phyloP scores from a whole-genome alignment of 2,329 filamentous ascomycete genomes.

The Cordyceps cateniannulata region DNA sequence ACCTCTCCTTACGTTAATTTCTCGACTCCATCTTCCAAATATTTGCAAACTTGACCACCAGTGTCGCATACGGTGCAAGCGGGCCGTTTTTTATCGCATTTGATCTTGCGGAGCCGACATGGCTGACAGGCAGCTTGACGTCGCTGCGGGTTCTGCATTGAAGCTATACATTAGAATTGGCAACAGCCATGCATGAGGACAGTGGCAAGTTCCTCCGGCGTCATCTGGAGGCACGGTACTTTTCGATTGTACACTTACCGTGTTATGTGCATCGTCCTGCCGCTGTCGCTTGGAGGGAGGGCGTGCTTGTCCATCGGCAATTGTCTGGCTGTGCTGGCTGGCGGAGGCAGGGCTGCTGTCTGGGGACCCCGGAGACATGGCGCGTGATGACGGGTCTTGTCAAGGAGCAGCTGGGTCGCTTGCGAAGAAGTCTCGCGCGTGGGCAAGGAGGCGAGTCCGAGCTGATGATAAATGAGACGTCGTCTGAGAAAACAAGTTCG shows the following conservation, averaged over 20 bases:
- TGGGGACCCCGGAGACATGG: slow-evolving; percentile 2
- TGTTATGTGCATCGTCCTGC: background rate
- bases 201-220: background rate
- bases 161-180: background rate
- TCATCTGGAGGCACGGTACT: background rate
- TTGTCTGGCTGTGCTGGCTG: background rate
- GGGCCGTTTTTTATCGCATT: slow-evolving; percentile 18
- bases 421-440: background rate
- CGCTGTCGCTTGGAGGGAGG: slow-evolving; percentile 3
- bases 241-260: background rate
- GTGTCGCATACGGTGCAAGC: slow-evolving; percentile 14
- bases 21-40: slow-evolving; percentile 14
- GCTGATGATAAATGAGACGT: background rate
- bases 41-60: slow-evolving; percentile 17
- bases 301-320: background rate
- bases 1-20: slow-evolving; percentile 15
- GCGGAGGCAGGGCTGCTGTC: background rate
- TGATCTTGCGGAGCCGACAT: slow-evolving; percentile 17
- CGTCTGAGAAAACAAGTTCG: background rate
- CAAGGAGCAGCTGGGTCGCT: background rate
- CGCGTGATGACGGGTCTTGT: background rate
- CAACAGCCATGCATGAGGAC: background rate
- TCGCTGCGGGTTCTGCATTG: slow-evolving; percentile 10
- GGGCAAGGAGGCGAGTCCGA: background rate
- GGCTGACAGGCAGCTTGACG: slow-evolving; percentile 17